These are phyloP conservation scores for Xylariaceae sp. DNA, from an alignment of 2,329 filamentous ascomycete genomes.

Conservation along the genomic window DNA sequence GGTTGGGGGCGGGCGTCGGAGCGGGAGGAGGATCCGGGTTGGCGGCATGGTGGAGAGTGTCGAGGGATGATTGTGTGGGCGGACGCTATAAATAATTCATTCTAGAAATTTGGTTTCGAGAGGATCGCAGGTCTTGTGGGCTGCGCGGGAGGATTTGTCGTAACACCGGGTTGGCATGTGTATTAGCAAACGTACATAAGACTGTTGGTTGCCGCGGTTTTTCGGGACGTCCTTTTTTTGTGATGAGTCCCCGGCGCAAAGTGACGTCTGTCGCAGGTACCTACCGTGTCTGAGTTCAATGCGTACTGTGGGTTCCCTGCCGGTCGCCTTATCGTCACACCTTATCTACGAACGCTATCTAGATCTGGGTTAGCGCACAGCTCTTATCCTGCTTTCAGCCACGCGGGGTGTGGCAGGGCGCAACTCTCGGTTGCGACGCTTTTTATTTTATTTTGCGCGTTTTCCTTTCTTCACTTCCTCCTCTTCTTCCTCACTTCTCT, in stretches of 20 bases:
- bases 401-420: background rate
- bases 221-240: background rate
- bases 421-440: background rate
- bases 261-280: background rate
- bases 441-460: background rate
- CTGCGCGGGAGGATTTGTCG: background rate
- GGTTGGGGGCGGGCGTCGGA: slow-evolving; percentile 12
- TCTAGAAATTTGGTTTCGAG: background rate
- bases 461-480: background rate
- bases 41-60: slow-evolving; percentile 14
- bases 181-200: background rate
- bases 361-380: slow-evolving; percentile 3
- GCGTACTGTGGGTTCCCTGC: background rate
- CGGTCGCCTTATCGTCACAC: background rate
- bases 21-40: slow-evolving; percentile 8
- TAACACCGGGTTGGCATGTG: background rate
- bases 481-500: slow-evolving; percentile 7
- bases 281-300: background rate
- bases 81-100: slow-evolving; percentile 15
- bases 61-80: background rate
- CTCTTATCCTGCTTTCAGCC: background rate
- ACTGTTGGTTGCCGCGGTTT: background rate
- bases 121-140: background rate
- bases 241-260: background rate
- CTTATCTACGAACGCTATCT: background rate